Base-by-base conservation (phyloP, 1,139 yeast genomes). In the Nadsonia commutata region DNA sequence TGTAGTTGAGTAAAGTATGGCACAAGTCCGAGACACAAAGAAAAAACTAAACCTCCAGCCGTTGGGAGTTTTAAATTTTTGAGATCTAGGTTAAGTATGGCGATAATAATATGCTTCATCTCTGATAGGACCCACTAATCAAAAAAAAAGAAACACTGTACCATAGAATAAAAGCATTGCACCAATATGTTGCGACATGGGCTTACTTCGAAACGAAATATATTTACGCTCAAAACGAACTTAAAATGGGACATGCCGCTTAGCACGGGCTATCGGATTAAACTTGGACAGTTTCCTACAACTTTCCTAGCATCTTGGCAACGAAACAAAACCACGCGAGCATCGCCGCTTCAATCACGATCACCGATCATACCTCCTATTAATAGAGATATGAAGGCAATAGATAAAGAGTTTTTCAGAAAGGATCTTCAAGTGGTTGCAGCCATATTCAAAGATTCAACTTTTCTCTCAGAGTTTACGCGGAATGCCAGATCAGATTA, bases 371-470 rank as follows among this genome's bases (percentile, higher is more conserved):
- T 41, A 36, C 94, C 95, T 2, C 95, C 95, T 0, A 65, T 75
- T 11, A 70, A 80, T 56, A 63, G 84, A 42, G 66, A 72, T 4
- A 79, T 84, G 88, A 71, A 56, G 39, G 68, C 57, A 19, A 67
- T 88, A 40, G 90, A 86, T 59, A 71, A 80, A 39, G 60, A 71
- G 0, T 73, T 76, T 52, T 88, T 86, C 63, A 57, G 65, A 8
- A 69, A 68, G 23, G 65, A 67, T 11, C 64, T 81, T 4, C 72
- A 76, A 1, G 64, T 85, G 19, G 72, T 81, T 50, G 80, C 77
- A 16, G 85, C 88, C 1, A 62, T 68, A 43, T 76, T 88, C 54
- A 76, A 79, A 2, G 77, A 85, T 46, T 85, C 93, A 0, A 69
- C 72, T 5, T 76, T 76, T 56, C 57, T 71, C 27, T 58, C 65